Evolutionary conservation across 805 yeast species (phyloP).

Genomic region (Blastobotrys peoriensis): DNA sequence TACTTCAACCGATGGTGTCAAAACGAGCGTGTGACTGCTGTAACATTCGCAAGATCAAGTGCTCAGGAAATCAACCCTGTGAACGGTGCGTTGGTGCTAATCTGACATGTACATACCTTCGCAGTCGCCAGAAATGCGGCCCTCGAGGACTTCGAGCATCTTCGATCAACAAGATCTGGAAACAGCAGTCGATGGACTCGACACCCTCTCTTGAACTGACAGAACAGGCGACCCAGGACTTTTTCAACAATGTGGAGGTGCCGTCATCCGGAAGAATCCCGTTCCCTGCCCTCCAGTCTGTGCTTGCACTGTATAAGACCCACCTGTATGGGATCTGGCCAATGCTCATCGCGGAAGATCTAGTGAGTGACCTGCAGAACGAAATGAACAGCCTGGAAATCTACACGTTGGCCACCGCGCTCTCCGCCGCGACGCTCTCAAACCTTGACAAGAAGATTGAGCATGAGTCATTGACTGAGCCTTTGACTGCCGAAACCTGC

Average conservation of each 20-base stretch:
- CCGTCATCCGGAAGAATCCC: background rate
- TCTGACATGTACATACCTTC: slow-evolving; percentile 11
- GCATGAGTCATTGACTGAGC: slow-evolving; percentile 2
- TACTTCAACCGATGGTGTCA: background rate
- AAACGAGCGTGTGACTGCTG: slow-evolving; percentile 16
- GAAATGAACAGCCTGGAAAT: slow-evolving; percentile 4
- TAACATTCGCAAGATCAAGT: slow-evolving; percentile 13
- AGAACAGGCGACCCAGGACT: background rate
- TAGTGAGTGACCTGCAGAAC: slow-evolving; percentile 5
- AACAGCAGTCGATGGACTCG: slow-evolving; percentile 4
- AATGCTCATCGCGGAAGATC: slow-evolving; percentile 6
- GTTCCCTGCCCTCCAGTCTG: background rate
- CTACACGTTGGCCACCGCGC: slow-evolving; percentile 8
- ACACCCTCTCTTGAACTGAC: background rate
- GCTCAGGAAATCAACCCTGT: slow-evolving; percentile 11
- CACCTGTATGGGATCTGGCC: slow-evolving; percentile 16
- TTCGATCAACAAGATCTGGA: slow-evolving; percentile 5
- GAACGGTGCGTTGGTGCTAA: slow-evolving; percentile 9
- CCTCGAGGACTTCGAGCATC: slow-evolving; percentile 8
- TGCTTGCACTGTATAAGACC: slow-evolving; percentile 4
- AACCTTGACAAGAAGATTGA: slow-evolving; percentile 8
- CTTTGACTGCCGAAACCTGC: slow-evolving; percentile 5
- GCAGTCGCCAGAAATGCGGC: slow-evolving; percentile 10
- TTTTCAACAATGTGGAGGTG: background rate
- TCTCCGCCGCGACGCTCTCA: slow-evolving; percentile 12